phyloP scores from a whole-genome alignment of 2,329 filamentous ascomycete genomes.

The Cladobotryum mycophilum region DNA sequence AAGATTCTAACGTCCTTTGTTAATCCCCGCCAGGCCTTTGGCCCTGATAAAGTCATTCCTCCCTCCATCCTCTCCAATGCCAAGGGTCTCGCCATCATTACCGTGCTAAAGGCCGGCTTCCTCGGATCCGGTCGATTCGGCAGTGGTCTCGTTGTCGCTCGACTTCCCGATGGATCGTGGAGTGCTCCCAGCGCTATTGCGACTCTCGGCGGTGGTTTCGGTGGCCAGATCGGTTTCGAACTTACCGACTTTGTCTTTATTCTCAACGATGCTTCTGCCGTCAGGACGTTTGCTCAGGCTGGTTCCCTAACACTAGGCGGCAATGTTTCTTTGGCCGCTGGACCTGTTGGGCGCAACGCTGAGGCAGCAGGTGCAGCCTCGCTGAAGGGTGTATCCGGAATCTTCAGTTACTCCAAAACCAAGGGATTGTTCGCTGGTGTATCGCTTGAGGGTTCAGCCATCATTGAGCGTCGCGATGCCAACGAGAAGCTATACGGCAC shows the following conservation, averaged over 20 bases:
- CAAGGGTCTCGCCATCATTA: constrained; percentile 84
- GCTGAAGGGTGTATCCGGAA: constrained; percentile 77
- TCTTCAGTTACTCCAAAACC: constrained; percentile 97
- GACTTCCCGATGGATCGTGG: constrained; percentile 71
- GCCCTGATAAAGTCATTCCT: constrained; percentile 95
- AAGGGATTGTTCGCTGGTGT: constrained; percentile 96
- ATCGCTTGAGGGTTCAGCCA: constrained; percentile 83
- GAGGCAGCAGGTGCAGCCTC: constrained; percentile 94
- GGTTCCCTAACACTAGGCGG: constrained; percentile 89
- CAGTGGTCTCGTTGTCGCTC: constrained; percentile 74
- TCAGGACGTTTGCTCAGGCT: constrained; percentile 88
- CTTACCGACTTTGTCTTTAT: constrained; percentile 97
- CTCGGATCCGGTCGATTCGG: constrained; percentile 77
- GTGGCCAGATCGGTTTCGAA: constrained; percentile 82
- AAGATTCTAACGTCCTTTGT: constrained; percentile 95
- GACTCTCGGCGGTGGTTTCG: constrained; percentile 74
- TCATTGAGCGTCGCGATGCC: constrained; percentile 91
- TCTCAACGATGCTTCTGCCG: constrained; percentile 82
- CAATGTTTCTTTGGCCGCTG: constrained; percentile 92
- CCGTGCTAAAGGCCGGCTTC: constrained; percentile 82
- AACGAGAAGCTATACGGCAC: constrained; percentile 94
- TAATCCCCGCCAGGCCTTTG: constrained; percentile 87
- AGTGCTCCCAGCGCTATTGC: constrained; percentile 76
- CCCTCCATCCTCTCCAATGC: constrained; percentile 83
- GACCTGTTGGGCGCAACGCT: constrained; percentile 87